These are phyloP conservation scores for Diplosphaera chodatii DNA, from an alignment of 139 green algal species.

Conservation along the genomic window DNA sequence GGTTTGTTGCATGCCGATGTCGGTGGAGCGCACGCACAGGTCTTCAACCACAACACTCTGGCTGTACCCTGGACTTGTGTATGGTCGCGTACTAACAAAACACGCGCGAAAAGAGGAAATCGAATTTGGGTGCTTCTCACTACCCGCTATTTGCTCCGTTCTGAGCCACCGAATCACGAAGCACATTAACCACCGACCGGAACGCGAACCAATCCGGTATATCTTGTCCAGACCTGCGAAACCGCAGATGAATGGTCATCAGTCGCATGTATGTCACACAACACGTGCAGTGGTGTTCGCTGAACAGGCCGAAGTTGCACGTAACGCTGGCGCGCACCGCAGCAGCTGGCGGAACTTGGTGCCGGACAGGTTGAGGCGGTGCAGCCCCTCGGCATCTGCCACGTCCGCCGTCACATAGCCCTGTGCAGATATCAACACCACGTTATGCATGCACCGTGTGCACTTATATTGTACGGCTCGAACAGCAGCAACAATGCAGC, in stretches of 20 bases:
- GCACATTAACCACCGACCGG: conserved; percentile 58
- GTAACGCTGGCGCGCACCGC: conserved; percentile 15
- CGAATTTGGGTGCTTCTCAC: neutral
- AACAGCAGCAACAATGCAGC: neutral
- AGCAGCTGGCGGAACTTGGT: conserved; percentile 95
- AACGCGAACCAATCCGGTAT: conserved; percentile 73
- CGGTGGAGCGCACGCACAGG: no score
- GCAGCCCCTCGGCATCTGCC: conserved; percentile 61
- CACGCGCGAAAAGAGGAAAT: no score
- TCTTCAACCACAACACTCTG: no score
- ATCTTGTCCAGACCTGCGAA: conserved; percentile 54
- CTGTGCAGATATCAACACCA: conserved; percentile 15
- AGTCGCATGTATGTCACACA: neutral
- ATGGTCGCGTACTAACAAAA: no score
- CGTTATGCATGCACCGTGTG: no score
- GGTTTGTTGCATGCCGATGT: no score
- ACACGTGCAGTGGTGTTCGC: neutral
- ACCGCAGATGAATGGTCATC: neutral
- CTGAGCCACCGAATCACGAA: conserved; percentile 33
- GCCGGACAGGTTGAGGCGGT: conserved; percentile 79
- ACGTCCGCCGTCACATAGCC: conserved; percentile 88
- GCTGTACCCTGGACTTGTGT: no score
- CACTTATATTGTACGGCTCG: no score
- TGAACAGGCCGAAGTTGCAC: neutral
- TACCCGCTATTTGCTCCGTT: neutral